Percentiles rank a stretch among this genome's conserved stretches.
phyloP scores from a whole-genome alignment of 208 protist species.

The Leishmania turanica region DNA sequence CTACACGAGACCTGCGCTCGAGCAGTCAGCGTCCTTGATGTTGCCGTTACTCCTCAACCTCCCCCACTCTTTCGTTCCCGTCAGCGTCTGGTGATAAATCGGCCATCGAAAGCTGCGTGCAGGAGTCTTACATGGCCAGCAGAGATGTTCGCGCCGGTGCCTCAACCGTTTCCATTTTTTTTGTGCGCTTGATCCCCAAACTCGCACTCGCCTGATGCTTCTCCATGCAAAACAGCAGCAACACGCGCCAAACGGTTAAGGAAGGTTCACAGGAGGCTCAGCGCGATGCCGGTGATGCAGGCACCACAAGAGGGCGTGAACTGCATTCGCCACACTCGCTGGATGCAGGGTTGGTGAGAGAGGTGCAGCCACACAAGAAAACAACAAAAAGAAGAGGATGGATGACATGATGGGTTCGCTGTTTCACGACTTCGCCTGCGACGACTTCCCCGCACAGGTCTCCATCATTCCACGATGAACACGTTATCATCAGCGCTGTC shows the following conservation, averaged over 20 bases:
- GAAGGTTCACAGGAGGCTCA: too few species aligned
- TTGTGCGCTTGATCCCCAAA: not conserved
- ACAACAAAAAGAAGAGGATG: not conserved
- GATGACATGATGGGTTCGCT: not conserved
- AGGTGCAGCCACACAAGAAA: not conserved
- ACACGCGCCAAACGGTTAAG: not conserved
- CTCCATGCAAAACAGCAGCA: not conserved
- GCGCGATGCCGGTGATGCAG: too few species aligned
- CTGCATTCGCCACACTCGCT: too few species aligned
- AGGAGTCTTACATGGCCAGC: not conserved
- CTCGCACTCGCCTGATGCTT: too few species aligned
- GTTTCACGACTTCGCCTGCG: not conserved
- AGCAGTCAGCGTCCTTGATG: not conserved
- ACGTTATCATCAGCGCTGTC: constrained; percentile 27
- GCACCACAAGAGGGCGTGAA: too few species aligned
- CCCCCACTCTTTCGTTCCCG: not conserved
- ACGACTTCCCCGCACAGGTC: not conserved
- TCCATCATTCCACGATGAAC: constrained; percentile 29
- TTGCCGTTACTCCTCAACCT: not conserved
- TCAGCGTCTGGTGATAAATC: not conserved
- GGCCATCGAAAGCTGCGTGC: not conserved
- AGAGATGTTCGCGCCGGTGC: not conserved
- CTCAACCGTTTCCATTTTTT: not conserved
- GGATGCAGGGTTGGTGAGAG: too few species aligned
- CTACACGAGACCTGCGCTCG: not conserved